A percentile compares a stretch with the other conserved stretches of the same genome.
phyloP scores from a whole-genome alignment of 2,329 filamentous ascomycete species.

The Phaeoacremonium minimum region DNA sequence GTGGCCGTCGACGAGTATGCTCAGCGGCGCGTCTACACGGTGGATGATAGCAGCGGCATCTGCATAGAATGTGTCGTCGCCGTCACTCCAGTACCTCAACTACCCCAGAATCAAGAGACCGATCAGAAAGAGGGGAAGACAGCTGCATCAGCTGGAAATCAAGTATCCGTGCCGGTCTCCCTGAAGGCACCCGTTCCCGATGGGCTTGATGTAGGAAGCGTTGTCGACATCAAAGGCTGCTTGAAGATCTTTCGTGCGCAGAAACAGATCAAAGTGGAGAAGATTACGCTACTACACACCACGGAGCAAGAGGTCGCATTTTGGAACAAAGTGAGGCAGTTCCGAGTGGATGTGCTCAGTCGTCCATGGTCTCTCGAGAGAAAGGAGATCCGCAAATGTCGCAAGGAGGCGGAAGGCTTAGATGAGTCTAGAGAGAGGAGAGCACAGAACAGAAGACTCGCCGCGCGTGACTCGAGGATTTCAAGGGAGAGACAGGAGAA shows the following conservation, averaged over 20 bases:
- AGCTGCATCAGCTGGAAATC: no score
- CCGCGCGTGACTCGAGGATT: neutral
- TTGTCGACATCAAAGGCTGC: slow-evolving; percentile 54
- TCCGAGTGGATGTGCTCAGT: slow-evolving; percentile 44
- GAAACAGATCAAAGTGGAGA: slow-evolving; percentile 49
- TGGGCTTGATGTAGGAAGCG: slow-evolving; percentile 44
- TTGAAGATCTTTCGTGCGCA: slow-evolving; percentile 41
- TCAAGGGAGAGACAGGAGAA: neutral
- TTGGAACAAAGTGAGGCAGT: slow-evolving; percentile 51
- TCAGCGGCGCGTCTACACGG: slow-evolving; percentile 43
- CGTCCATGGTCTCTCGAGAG: slow-evolving; percentile 50
- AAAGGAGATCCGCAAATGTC: slow-evolving; percentile 44
- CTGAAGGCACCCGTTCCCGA: slow-evolving; percentile 10
- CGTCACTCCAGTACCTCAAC: slow-evolving; percentile 1
- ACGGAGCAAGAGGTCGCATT: slow-evolving; percentile 55
- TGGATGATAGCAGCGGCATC: slow-evolving; percentile 63
- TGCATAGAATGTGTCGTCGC: slow-evolving; percentile 45
- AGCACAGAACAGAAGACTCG: neutral
- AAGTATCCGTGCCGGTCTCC: no score
- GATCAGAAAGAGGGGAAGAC: no score
- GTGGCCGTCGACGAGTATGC: slow-evolving; percentile 54
- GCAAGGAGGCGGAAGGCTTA: slow-evolving; percentile 36
- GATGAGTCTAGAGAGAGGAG: slow-evolving; percentile 3
- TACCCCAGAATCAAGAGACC: neutral
- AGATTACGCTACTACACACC: slow-evolving; percentile 38